Base-by-base conservation (phyloP, 208 protist genomes). In the Leishmania gerbilli region DNA sequence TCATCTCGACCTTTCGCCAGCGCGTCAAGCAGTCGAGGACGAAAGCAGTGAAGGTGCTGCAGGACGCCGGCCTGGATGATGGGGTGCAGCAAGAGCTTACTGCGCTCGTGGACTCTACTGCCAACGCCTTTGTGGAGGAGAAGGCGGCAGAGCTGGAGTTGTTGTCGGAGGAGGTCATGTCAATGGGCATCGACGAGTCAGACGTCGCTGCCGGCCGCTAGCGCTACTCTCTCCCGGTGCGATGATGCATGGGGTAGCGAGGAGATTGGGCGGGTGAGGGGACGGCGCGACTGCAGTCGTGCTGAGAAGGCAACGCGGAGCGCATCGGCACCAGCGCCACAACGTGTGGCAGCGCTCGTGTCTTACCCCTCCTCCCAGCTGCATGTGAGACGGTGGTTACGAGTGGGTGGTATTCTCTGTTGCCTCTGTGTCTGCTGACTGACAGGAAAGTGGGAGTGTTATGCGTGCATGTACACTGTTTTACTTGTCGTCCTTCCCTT, bases 141-240 rank as follows among this genome's bases (percentile, higher is more conserved):
- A 95, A 95, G 79, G 82, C 85, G 74, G 79, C 71, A 37, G 92
- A 97, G 82, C 79, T 97, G 65, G 86, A 97, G 82, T 79, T 91
- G 55, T 67, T 96, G 17, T 79, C 90, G 19, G 88, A 89, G 79
- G 89, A 95, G 76, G 92, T 97, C n/a, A 94, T 93, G 83, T 93
- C 92, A 34, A 95, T 97, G 91, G 93, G 93, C 40, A 84, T 91
- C 42, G 93, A 95, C 60, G 93, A 97, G 84, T 89, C 90, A 1
- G 93, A 97, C 71, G 74, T 79, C 13, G 77, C 72, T 2, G 76
- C 85, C n/a, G 64, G 69, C 15, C 49, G 49, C 31, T 76, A 76
- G 71, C 31, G 31, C 11, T 7, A 72, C 42, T 7, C 21, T 31
- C 42, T 7, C 37, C 27, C 19, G 9, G 27, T 45, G 4, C 27